phyloP scores from a whole-genome alignment of 768 basidiomycete genomes.

The Lentinus brumalis region DNA sequence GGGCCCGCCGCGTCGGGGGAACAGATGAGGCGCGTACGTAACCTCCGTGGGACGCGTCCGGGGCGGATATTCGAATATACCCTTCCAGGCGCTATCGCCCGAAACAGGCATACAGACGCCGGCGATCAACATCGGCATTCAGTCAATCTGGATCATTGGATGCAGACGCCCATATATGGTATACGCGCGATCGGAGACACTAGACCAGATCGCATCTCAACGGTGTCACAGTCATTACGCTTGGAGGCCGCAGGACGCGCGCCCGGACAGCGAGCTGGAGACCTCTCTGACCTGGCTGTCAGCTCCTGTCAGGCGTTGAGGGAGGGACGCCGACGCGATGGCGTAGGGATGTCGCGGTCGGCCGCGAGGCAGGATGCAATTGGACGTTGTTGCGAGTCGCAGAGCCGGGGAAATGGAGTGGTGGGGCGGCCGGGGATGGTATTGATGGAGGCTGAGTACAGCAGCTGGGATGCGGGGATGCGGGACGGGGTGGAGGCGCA shows the following conservation, averaged over 20 bases:
- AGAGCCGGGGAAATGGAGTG: slow-evolving; percentile 15
- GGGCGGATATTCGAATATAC: not conserved
- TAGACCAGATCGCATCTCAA: slow-evolving; percentile 10
- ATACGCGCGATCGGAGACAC: slow-evolving; percentile 6
- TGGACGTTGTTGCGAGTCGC: not conserved
- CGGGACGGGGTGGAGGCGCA: not conserved
- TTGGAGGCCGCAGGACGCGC: not conserved
- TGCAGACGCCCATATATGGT: not conserved
- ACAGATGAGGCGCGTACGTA: not conserved
- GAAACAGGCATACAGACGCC: slow-evolving; percentile 14
- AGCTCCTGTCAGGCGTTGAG: slow-evolving; percentile 1
- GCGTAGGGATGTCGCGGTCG: slow-evolving; percentile 16
- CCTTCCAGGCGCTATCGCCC: not conserved
- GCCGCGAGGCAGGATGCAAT: slow-evolving; percentile 20
- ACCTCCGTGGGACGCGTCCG: not conserved
- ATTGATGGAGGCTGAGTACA: slow-evolving; percentile 3
- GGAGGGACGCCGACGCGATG: slow-evolving; percentile 4
- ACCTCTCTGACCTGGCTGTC: no score
- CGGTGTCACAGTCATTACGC: slow-evolving; percentile 1
- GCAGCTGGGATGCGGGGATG: slow-evolving; percentile 6
- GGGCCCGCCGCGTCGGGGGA: not conserved
- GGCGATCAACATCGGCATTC: slow-evolving; percentile 13
- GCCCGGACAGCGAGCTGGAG: no score
- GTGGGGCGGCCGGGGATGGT: not conserved
- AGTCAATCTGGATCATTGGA: slow-evolving; percentile 13